Conservation (phyloP, 1,139 yeast species). For the Zygosaccharomyces sapae region DNA sequence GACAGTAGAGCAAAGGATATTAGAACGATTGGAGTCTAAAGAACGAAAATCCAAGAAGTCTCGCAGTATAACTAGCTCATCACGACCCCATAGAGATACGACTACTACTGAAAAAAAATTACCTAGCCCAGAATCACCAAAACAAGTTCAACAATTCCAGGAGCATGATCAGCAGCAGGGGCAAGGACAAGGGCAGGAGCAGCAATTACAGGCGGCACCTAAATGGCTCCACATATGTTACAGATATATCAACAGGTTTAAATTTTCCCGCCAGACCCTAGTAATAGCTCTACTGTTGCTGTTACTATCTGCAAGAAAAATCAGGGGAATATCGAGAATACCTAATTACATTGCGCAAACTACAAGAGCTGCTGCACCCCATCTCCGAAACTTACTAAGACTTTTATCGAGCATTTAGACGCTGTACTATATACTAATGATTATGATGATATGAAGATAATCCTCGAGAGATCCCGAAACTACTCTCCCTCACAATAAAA, state of each 20-base stretch:
- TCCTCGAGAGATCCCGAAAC: not conserved
- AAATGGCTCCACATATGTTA: slow-evolving; percentile 7
- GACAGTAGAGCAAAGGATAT: slow-evolving; percentile 11
- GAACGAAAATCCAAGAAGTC: slow-evolving; percentile 7
- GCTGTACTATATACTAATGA: slow-evolving; percentile 1
- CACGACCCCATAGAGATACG: not conserved
- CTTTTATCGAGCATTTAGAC: slow-evolving; percentile 15
- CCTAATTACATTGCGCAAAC: slow-evolving; percentile 4
- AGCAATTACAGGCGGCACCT: slow-evolving; percentile 3
- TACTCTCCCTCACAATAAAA: not conserved
- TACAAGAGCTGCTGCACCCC: slow-evolving; percentile 7
- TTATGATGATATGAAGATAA: not conserved
- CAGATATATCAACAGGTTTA: slow-evolving; percentile 8
- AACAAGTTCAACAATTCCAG: not conserved
- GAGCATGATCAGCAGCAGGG: not conserved
- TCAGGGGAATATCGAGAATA: slow-evolving; percentile 6
- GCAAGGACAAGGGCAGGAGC: not conserved
- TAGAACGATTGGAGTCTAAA: slow-evolving; percentile 9
- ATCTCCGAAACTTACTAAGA: slow-evolving; percentile 11
- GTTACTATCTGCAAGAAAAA: slow-evolving; percentile 9
- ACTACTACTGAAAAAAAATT: not conserved
- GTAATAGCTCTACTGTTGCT: slow-evolving; percentile 8
- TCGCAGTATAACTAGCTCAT: not conserved
- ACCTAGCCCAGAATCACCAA: not conserved
- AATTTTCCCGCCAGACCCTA: slow-evolving; percentile 9